These are phyloP conservation scores for Pelargonium citronellum DNA, from an alignment of 441 rosid species.

Conservation along the genomic window DNA sequence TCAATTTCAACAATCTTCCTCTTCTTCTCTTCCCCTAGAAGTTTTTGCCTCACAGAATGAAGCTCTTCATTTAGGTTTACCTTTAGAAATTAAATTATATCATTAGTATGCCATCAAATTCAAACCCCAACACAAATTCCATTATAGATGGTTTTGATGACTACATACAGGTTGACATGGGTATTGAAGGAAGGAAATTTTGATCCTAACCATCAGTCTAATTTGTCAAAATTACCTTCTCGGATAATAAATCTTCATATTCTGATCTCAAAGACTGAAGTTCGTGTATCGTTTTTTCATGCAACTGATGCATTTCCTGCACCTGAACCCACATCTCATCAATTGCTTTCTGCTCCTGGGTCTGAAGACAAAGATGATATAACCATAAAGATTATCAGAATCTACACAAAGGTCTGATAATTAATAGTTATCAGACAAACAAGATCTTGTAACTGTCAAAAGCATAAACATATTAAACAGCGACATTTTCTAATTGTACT, in stretches of 20 bases:
- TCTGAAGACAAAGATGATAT: constrained; percentile 20
- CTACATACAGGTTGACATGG: not conserved
- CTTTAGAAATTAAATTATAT: constrained; percentile 27
- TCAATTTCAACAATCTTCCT: constrained; percentile 63
- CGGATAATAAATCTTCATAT: constrained; percentile 40
- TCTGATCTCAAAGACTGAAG: constrained; percentile 60
- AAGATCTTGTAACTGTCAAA: not conserved
- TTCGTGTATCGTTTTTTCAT: constrained; percentile 45
- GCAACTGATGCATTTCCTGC: constrained; percentile 45
- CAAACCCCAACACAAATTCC: not conserved
- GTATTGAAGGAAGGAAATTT: not conserved
- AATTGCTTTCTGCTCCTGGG: constrained; percentile 52
- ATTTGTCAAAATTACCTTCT: constrained; percentile 47
- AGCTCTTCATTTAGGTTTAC: constrained; percentile 59
- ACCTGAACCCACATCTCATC: constrained; percentile 43
- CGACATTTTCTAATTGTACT: not conserved
- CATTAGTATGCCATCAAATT: constrained; percentile 14
- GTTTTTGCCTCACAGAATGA: constrained; percentile 46
- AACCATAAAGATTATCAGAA: constrained; percentile 10
- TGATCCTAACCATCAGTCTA: not conserved
- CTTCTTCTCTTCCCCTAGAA: constrained; percentile 59
- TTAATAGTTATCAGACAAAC: not conserved
- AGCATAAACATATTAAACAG: not conserved
- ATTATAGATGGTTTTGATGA: not conserved
- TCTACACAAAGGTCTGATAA: constrained; percentile 9